Conservation (phyloP, 1,139 yeast genomes). For the Magnusiomyces ingens region DNA sequence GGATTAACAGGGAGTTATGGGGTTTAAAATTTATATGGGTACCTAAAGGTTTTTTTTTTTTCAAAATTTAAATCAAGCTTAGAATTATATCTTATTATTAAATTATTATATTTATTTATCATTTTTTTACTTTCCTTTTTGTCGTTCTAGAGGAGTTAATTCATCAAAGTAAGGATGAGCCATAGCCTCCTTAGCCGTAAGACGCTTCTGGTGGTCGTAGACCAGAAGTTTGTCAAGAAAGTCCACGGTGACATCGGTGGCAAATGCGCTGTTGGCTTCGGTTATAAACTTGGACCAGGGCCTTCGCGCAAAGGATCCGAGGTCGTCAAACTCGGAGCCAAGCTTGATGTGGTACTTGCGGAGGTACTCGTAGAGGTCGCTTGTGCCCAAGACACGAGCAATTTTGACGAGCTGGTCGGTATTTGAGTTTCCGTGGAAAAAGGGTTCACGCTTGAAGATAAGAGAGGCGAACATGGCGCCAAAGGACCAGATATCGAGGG, state of each 20-base stretch:
- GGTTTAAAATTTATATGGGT: neutral
- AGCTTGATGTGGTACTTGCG: slow-evolving; percentile 64
- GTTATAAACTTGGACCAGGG: slow-evolving; percentile 80
- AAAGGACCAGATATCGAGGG: slow-evolving; percentile 87
- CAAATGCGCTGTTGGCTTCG: slow-evolving; percentile 59
- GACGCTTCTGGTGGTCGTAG: slow-evolving; percentile 82
- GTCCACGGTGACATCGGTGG: slow-evolving; percentile 64
- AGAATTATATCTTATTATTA: neutral
- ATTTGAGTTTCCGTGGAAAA: slow-evolving; percentile 90
- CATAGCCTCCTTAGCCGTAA: slow-evolving; percentile 92
- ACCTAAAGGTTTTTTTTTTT: neutral
- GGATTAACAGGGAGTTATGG: neutral
- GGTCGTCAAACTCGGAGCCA: slow-evolving; percentile 73
- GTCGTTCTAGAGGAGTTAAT: neutral
- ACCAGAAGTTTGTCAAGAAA: slow-evolving; percentile 69
- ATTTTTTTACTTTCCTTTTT: too few species aligned
- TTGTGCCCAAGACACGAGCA: slow-evolving; percentile 83
- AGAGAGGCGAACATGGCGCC: slow-evolving; percentile 97
- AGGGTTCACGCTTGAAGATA: slow-evolving; percentile 92
- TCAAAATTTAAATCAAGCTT: neutral
- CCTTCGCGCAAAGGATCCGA: slow-evolving; percentile 63
- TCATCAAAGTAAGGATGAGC: slow-evolving; percentile 57
- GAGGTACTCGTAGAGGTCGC: slow-evolving; percentile 62
- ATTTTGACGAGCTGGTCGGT: slow-evolving; percentile 91
- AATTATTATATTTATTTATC: too few species aligned